Evolutionary conservation across 75 land plant species (phyloP).

Genomic region (Ceratopteris richardii): DNA sequence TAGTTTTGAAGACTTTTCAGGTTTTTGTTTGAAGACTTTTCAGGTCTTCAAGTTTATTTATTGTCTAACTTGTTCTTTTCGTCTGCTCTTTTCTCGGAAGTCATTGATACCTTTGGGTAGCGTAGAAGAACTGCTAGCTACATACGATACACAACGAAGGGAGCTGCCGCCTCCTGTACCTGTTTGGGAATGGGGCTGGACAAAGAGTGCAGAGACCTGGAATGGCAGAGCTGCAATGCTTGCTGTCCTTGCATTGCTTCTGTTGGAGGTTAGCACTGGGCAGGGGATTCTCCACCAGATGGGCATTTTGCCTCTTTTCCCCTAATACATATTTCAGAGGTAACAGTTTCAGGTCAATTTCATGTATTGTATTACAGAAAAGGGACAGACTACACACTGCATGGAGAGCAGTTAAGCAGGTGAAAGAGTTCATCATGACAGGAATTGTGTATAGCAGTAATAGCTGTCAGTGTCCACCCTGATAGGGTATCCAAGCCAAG

Average conservation of each 20-base stretch:
- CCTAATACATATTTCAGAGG: constrained; percentile 9
- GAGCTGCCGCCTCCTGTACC: constrained; percentile 94
- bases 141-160: constrained; percentile 88
- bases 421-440: no score
- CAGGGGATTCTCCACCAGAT: constrained; percentile 91
- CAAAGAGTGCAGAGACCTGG: constrained; percentile 99
- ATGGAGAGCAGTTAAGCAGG: no score
- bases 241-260: constrained; percentile 72
- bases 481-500: no score
- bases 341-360: neutral
- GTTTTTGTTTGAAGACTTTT: neutral
- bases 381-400: no score
- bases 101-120: constrained; percentile 95
- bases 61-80: neutral
- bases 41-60: no score
- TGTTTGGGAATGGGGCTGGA: constrained; percentile 99
- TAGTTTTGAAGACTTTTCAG: no score
- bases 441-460: no score
- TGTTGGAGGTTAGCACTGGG: constrained; percentile 85
- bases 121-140: constrained; percentile 92
- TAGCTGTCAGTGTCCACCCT: no score
- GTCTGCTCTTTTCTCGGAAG: constrained; percentile 29
- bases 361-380: no score
- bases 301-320: constrained; percentile 71
- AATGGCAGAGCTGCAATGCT: constrained; percentile 99